phyloP scores from a whole-genome alignment of 2,329 filamentous ascomycete species.

The Penicillium sp. region DNA sequence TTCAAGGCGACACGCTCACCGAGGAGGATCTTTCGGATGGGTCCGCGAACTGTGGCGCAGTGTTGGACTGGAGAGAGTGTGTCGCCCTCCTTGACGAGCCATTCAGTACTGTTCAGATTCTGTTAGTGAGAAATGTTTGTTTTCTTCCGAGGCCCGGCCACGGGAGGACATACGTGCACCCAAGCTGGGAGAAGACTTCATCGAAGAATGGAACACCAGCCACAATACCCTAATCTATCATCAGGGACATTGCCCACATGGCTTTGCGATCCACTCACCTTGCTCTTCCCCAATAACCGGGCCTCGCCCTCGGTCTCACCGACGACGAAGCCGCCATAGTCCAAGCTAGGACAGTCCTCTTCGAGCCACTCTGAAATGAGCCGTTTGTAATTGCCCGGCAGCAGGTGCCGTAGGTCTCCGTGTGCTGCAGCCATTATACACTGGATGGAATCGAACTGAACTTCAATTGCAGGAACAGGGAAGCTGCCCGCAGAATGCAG shows the following conservation, averaged over 20 bases:
- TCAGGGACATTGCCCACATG: not conserved
- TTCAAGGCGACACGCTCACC: conserved; percentile 93
- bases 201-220: conserved; percentile 94
- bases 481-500: not conserved
- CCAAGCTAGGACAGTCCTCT: conserved; percentile 93
- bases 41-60: conserved; percentile 81
- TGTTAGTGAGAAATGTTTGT: not conserved
- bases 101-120: conserved; percentile 62
- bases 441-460: not conserved
- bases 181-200: conserved; percentile 86
- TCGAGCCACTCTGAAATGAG: conserved; percentile 81
- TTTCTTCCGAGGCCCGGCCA: too few relatives aligned
- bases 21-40: conserved; percentile 78
- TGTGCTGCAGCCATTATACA: conserved; percentile 54
- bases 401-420: conserved; percentile 67
- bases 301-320: conserved; percentile 54
- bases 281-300: conserved; percentile 57
- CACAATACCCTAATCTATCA: conserved; percentile 62
- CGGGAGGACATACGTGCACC: conserved; percentile 61
- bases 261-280: conserved; percentile 36
- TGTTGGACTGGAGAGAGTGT: conserved; percentile 62
- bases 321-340: conserved; percentile 96
- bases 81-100: conserved; percentile 76
- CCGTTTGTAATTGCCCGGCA: conserved; percentile 81
- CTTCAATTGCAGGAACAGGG: conserved; percentile 3